Conservation (phyloP, 768 basidiomycete species). For the Tulasnella sp. region DNA sequence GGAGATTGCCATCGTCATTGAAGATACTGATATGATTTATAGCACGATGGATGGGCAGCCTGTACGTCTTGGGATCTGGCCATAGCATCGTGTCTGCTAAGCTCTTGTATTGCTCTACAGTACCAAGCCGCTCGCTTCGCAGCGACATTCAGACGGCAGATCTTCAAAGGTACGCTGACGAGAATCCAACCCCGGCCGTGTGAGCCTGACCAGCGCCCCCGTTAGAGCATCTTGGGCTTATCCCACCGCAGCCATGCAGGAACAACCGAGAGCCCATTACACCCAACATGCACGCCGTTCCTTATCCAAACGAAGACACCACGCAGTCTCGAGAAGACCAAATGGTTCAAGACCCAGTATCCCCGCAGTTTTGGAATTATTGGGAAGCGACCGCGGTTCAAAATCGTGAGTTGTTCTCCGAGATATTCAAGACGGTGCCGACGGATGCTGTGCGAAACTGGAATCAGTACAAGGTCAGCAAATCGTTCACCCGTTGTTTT, state of each 20-base stretch:
- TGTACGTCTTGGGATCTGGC: slow-evolving; percentile 16
- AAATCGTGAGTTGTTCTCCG: slow-evolving; percentile 79
- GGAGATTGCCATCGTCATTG: slow-evolving; percentile 86
- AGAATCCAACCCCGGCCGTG: background rate
- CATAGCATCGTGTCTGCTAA: background rate
- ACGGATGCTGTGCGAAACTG: slow-evolving; percentile 71
- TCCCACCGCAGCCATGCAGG: slow-evolving; percentile 52
- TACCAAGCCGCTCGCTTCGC: slow-evolving; percentile 74
- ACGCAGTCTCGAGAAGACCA: slow-evolving; percentile 45
- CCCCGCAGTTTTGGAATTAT: slow-evolving; percentile 44
- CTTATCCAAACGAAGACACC: slow-evolving; percentile 57
- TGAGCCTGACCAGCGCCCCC: slow-evolving; percentile 17
- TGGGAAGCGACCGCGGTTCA: slow-evolving; percentile 60
- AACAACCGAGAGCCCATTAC: slow-evolving; percentile 33
- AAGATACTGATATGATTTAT: slow-evolving; percentile 69
- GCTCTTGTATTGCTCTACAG: slow-evolving; percentile 14
- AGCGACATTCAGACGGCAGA: slow-evolving; percentile 64
- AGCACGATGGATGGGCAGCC: slow-evolving; percentile 67
- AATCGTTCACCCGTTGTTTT: slow-evolving; percentile 7
- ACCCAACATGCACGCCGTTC: slow-evolving; percentile 71
- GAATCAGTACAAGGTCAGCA: slow-evolving; percentile 61
- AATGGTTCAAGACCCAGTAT: slow-evolving; percentile 67
- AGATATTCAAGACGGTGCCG: slow-evolving; percentile 78
- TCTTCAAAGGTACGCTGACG: slow-evolving; percentile 58
- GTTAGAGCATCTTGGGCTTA: slow-evolving; percentile 78